Base-by-base conservation (phyloP, 768 basidiomycete genomes). In the Tricholoma saponaceum region DNA sequence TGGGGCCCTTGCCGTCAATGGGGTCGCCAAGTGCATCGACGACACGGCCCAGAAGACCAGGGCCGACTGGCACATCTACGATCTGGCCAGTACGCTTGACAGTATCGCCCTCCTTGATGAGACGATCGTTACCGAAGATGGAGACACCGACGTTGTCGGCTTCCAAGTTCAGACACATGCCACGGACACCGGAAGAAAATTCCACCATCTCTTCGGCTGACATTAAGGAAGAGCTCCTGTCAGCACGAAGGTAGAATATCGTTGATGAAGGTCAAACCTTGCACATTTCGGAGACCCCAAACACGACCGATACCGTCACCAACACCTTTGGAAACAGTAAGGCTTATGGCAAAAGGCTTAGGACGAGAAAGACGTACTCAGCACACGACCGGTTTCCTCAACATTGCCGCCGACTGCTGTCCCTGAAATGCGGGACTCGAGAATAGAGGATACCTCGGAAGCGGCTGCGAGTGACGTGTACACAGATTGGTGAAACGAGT, bases 91-190 rank as follows among this genome's bases (percentile, higher is more conserved):
- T 99, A 75, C 97, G 95, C 83, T 97, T 99, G 84, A 99, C 97
- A 65, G 96, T 95, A 81, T 99, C 97, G 68, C 96, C 97, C 79
- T 98, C 97, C 85, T 95, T 95, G 86, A 98, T 98, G 81, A 89
- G 85, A 84, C 92, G 92, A 78, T 93, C 91, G 72, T 90, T 90
- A 85, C 89, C 90, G 84, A 99, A 99, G 82, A 98, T 95, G 81
- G 97, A 94, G 71, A 99, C 94, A 93, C 97, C 97, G 83, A 98
- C 96, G 70, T 98, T 98, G 88, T 98, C 97, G 78, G 96, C 94
- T 80, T 99, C 97, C 87, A 99, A 90, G 90, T 99, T 99, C 77
- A 99, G 79, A 78, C 95, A 98, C 97, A 99, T 99, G 83, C 97
- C 97, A 74, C 97, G 95, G 69, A 99, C 87, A 78, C 97, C 97